Base-by-base conservation (phyloP, 495 filamentous ascomycete genomes). In the Hypoxylon fragiforme region DNA sequence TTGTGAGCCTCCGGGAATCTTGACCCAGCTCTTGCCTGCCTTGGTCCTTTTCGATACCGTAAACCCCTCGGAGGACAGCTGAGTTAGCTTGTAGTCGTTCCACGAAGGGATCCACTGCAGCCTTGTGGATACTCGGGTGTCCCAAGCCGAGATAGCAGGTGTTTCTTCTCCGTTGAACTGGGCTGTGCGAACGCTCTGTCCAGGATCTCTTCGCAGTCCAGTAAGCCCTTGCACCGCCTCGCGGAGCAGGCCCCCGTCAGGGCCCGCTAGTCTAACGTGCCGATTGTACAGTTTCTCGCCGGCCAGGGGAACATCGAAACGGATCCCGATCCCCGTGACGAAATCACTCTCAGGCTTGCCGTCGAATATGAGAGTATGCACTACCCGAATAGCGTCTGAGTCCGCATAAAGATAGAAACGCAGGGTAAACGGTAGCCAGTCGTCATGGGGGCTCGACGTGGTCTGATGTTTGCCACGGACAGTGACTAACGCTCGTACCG, bases 21-120 rank as follows among this genome's bases (percentile, higher is more conserved):
- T 77, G 11, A 81, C 65, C 78, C 78, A 81, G 16, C 68, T 66
- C 19, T 74, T 68, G 19, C 73, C 75, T 0, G 65, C 51, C 47
- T 77, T 77, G 0, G 77, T 80, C 18, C 78, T 57, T 50, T 80
- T 81, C 49, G 76, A 74, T 16, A 80, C 56, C 0, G 70, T 79
- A 57, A 77, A 81, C 12, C 78, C 78, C 35, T 80, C 77, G 0
- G 76, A 62, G 0, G 74, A 77, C 7, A 79, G 55, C 49, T 81
- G 78, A 14, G 62, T 50, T 5, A 81, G 62, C 2, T 65, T 70
- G 50, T 75, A 81, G 18, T 76, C 72, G 14, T 71, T 70, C 78
- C 78, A 81, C 2, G 65, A 37, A 0, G 76, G 78, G 57, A 81
- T 69, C 68, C 69, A 76, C 24, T 72, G 62, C 13, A 77, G 19